A percentile compares a stretch with the other conserved stretches of the same genome.
phyloP scores from a whole-genome alignment of 73 alveolate genomes.

The Paraurostyla sp. region DNA sequence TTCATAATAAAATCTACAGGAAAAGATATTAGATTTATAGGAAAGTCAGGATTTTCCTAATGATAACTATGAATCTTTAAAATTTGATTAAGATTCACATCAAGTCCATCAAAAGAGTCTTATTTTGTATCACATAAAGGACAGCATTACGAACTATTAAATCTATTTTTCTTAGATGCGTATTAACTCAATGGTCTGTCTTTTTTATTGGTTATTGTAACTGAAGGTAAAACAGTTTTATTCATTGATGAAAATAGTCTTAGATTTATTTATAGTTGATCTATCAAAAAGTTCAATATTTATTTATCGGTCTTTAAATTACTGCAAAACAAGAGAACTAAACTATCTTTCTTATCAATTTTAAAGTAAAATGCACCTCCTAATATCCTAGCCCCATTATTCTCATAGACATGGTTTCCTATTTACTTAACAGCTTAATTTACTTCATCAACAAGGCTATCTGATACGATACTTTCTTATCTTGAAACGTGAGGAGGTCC shows the following conservation, averaged over 20 bases:
- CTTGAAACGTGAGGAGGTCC: slow-evolving; percentile 4
- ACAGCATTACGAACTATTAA: neutral
- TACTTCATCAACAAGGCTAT: neutral
- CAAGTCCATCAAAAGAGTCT: neutral
- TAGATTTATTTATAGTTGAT: no score
- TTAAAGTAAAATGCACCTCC: slow-evolving; percentile 8
- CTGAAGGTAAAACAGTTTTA: neutral
- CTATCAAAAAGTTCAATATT: no score
- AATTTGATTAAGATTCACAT: neutral
- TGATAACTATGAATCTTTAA: neutral
- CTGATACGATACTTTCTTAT: slow-evolving; percentile 19
- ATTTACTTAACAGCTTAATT: slow-evolving; percentile 1
- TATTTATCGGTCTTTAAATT: slow-evolving; percentile 7
- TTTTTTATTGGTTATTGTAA: neutral
- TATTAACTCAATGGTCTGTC: slow-evolving; percentile 20
- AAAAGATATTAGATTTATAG: neutral
- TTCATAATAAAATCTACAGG: neutral
- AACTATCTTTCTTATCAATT: neutral
- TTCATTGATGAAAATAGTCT: no score
- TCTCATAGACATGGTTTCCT: neutral
- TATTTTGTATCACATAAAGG: neutral
- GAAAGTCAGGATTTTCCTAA: neutral
- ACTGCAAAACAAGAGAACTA: neutral
- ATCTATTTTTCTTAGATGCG: neutral
- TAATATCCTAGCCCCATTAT: neutral